Evolutionary conservation across 1,139 yeast genomes (phyloP).

Genomic region (Scheffersomyces stambukii): DNA sequence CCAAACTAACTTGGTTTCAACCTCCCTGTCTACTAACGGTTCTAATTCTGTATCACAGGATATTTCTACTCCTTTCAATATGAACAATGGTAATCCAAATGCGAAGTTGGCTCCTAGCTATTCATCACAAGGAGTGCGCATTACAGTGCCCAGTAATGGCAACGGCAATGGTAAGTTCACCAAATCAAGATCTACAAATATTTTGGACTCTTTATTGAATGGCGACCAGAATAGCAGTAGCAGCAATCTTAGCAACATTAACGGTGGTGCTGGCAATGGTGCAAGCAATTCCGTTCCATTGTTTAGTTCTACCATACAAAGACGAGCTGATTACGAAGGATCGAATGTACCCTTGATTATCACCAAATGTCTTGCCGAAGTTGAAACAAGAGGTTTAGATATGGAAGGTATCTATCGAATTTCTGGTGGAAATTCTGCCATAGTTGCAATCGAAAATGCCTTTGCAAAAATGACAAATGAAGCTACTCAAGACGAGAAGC

Average conservation of each 20-base stretch:
- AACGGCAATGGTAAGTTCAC: conserved; percentile 12
- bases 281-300: conserved; percentile 19
- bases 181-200: conserved; percentile 47
- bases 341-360: conserved; percentile 66
- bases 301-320: conserved; percentile 50
- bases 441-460: conserved; percentile 51
- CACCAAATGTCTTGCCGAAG: conserved; percentile 69
- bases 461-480: conserved; percentile 30
- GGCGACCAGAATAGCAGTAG: conserved; percentile 10
- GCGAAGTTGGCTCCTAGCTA: too few relatives aligned
- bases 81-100: too few relatives aligned
- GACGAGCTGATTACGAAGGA: conserved; percentile 58
- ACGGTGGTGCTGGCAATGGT: conserved; percentile 5
- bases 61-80: too few relatives aligned
- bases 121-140: conserved; percentile 9
- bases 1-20: conserved; percentile 9
- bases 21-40: too few relatives aligned
- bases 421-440: conserved; percentile 82
- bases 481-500: conserved; percentile 36
- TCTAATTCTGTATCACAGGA: too few relatives aligned
- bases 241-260: conserved; percentile 2
- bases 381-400: conserved; percentile 68
- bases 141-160: conserved; percentile 6
- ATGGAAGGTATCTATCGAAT: conserved; percentile 88
- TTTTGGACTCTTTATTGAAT: conserved; percentile 37